A percentile compares a stretch with the other conserved stretches of the same genome.
phyloP scores from a whole-genome alignment of 176 grass and related monocot species.

The Carex scoparia region DNA sequence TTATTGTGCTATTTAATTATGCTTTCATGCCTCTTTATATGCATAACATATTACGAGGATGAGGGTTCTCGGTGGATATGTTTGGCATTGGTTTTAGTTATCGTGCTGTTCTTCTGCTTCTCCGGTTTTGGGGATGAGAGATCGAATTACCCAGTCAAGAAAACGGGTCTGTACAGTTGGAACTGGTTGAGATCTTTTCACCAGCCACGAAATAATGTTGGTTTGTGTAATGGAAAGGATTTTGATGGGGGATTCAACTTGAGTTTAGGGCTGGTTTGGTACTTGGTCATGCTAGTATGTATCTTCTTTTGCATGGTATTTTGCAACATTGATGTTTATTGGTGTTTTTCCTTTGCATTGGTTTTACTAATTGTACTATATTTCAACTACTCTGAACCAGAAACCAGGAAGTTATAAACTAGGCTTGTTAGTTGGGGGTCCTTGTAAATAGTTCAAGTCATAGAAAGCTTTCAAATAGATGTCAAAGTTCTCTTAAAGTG shows the following conservation, averaged over 20 bases:
- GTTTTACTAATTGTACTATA: constrained; percentile 10
- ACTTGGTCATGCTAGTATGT: constrained; percentile 14
- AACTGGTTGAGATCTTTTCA: constrained; percentile 18
- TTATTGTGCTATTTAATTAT: constrained; percentile 20
- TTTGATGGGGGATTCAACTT: not conserved
- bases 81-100: constrained; percentile 15
- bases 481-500: not conserved
- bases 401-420: not conserved
- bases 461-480: not conserved
- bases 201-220: constrained; percentile 15
- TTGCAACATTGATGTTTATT: not conserved
- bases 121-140: not conserved
- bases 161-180: not conserved
- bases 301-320: constrained; percentile 20
- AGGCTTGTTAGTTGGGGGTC: not conserved
- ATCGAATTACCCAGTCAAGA: not conserved
- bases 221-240: not conserved
- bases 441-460: not conserved
- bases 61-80: constrained; percentile 17
- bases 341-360: constrained; percentile 6
- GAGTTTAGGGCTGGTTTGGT: constrained; percentile 7
- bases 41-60: constrained; percentile 16
- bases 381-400: constrained; percentile 18
- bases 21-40: constrained; percentile 15
- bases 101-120: constrained; percentile 17